Evolutionary conservation across 2,329 filamentous ascomycete species (phyloP).

Genomic region (Raffaelea arxii): DNA sequence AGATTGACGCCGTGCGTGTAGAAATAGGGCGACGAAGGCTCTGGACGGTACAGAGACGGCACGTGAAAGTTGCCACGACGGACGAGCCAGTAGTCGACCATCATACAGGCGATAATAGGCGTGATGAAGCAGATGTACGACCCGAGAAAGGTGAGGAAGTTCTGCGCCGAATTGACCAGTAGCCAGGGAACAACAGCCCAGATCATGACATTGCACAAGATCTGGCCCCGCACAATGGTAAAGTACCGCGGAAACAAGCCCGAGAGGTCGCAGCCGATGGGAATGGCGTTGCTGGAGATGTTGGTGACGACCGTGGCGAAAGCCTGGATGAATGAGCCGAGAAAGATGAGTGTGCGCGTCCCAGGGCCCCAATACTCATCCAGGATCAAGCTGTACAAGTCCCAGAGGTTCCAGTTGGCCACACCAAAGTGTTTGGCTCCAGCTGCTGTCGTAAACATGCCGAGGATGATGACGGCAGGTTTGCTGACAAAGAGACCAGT

Average conservation of each 20-base stretch:
- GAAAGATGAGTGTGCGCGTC: slow-evolving; percentile 11
- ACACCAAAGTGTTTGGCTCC: slow-evolving; percentile 29
- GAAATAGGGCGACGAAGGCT: slow-evolving; percentile 12
- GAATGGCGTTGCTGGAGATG: slow-evolving; percentile 21
- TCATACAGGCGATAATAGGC: slow-evolving; percentile 5
- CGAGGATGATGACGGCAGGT: slow-evolving; percentile 30
- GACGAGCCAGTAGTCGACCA: slow-evolving; percentile 14
- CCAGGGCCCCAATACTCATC: slow-evolving; percentile 11
- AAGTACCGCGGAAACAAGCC: slow-evolving; percentile 23
- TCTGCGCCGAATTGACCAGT: slow-evolving; percentile 10
- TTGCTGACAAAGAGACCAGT: slow-evolving; percentile 32
- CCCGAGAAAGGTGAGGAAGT: slow-evolving; percentile 12
- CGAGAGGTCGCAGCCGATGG: slow-evolving; percentile 25
- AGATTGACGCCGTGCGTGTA: slow-evolving; percentile 23
- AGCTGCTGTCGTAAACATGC: slow-evolving; percentile 30
- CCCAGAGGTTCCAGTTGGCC: slow-evolving; percentile 15
- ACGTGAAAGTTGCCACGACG: slow-evolving; percentile 7
- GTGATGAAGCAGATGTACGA: slow-evolving; percentile 15
- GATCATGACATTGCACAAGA: slow-evolving; percentile 8
- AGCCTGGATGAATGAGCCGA: slow-evolving; percentile 12
- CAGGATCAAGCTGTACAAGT: slow-evolving; percentile 12
- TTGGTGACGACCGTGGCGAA: slow-evolving; percentile 14
- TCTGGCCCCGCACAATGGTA: slow-evolving; percentile 22
- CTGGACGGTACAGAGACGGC: slow-evolving; percentile 2
- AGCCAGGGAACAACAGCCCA: slow-evolving; percentile 9